These are phyloP conservation scores for Aspergillus cavernicola DNA, from an alignment of 495 filamentous ascomycete species.

Conservation along the genomic window DNA sequence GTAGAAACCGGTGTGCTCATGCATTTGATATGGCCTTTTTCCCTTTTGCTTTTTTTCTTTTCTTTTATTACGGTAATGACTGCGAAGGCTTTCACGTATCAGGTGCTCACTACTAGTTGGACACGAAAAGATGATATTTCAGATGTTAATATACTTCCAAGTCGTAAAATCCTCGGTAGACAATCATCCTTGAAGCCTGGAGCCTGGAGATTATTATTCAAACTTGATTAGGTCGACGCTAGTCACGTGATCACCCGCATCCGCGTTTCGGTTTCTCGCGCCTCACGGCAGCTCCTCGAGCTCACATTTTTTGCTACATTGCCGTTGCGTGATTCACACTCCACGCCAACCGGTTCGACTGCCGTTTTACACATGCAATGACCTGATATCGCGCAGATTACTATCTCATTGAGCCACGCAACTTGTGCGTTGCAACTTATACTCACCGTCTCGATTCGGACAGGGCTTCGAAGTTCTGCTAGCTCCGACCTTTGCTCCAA, in stretches of 20 bases:
- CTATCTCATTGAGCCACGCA: not conserved
- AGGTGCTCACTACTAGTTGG: constrained; percentile 27
- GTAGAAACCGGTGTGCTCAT: constrained; percentile 27
- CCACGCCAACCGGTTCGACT: not conserved
- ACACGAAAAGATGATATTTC: constrained; percentile 29
- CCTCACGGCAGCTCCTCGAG: constrained; percentile 16
- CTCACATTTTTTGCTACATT: constrained; percentile 7
- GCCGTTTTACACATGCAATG: not conserved
- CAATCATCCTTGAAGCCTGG: too few relatives aligned
- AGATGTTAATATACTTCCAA: not conserved
- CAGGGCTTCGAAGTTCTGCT: not conserved
- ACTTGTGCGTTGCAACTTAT: not conserved
- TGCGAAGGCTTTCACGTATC: constrained; percentile 23
- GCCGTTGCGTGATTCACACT: not conserved
- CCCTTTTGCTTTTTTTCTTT: constrained; percentile 22
- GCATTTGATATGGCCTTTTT: constrained; percentile 27
- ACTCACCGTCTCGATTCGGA: not conserved
- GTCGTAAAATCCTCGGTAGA: too few relatives aligned
- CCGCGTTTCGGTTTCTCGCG: constrained; percentile 20
- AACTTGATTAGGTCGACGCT: not conserved
- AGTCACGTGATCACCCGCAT: constrained; percentile 20
- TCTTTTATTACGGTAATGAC: constrained; percentile 31
- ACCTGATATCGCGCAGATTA: not conserved
- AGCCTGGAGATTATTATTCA: too few relatives aligned
- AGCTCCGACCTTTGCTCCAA: not conserved